Base-by-base conservation (phyloP, 2,329 filamentous ascomycete genomes). In the Xylariomycetidae sp. region DNA sequence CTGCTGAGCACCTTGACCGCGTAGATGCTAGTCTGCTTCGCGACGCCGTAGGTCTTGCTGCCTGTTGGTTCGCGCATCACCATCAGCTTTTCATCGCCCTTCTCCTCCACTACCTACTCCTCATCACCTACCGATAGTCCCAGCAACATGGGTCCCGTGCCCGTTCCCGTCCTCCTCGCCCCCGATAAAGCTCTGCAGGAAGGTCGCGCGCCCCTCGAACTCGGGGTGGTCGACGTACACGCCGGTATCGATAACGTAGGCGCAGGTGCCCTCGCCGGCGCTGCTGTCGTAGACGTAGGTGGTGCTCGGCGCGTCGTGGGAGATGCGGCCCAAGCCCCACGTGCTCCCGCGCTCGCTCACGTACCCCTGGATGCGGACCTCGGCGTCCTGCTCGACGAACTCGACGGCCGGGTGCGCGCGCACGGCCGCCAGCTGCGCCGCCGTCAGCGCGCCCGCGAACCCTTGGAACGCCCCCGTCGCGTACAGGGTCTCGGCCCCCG, bases 231-330 rank as follows among this genome's bases (percentile, higher is more conserved):
- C 34, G 20, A 56, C 58, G 13, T 62, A 58, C 32, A 77, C 64
- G 25, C 74, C 73, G 0, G 67, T 74, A 54, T 78, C 74, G 32
- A 77, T 57, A 25, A 78, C 49, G 47, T 76, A 78, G 29, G 65
- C 62, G 42, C 62, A 74, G 35, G 56, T 63, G 24, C 54, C 59
- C 24, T 53, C 43, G 10, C 67, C 67, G 19, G 64, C 62, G 15
- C 49, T 56, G n/a, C 50, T 41, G 35, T 70, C 62, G 47, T 68
- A 70, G 17, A 50, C 45, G 47, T 70, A 71, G 19, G 56, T 53
- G n/a, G 39, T 57, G 15, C 47, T 50, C 13, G 50, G 51, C n/a
- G 53, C 38, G 13, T 52, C 47, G 49, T 57, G 60, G 4, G 69
- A 72, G 37, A 72, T 53, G 33, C 64, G 58, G 2, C 57, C 61